Conservation (phyloP, 495 filamentous ascomycete species). For the Aspergillus steynii region DNA sequence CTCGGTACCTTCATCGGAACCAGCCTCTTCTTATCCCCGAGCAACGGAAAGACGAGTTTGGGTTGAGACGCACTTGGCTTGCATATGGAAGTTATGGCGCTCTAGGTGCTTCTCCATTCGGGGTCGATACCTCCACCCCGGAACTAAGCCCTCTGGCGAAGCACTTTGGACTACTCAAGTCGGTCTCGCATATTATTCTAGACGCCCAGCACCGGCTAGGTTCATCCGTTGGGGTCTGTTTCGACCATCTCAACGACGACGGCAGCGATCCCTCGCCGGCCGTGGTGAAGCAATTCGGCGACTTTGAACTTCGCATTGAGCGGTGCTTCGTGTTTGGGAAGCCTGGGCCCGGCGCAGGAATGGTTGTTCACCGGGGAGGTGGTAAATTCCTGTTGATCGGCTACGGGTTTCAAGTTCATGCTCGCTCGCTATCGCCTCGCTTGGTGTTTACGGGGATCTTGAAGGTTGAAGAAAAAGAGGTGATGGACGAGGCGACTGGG, state of each 20-base stretch:
- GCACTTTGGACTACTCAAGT: slow-evolving; percentile 40
- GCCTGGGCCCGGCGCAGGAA: slow-evolving; percentile 40
- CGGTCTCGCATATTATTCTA: slow-evolving; percentile 38
- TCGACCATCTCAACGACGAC: slow-evolving; percentile 37
- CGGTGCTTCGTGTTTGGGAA: slow-evolving; percentile 52
- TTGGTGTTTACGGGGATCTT: slow-evolving; percentile 47
- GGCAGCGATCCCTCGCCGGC: slow-evolving; percentile 25
- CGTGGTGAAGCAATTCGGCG: slow-evolving; percentile 20
- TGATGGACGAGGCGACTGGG: slow-evolving; percentile 34
- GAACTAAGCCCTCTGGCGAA: slow-evolving; percentile 35
- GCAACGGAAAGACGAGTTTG: slow-evolving; percentile 49
- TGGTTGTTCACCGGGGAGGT: slow-evolving; percentile 43
- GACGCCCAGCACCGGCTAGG: slow-evolving; percentile 37
- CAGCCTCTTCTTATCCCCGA: slow-evolving; percentile 54
- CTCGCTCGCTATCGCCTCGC: slow-evolving; percentile 23
- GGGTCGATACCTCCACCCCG: slow-evolving; percentile 44
- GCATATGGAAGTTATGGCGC: slow-evolving; percentile 45
- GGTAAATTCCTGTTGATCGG: slow-evolving; percentile 48
- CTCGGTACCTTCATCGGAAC: slow-evolving; percentile 43
- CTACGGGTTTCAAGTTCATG: slow-evolving; percentile 45
- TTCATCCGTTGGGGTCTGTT: slow-evolving; percentile 48
- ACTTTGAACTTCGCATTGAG: slow-evolving; percentile 39
- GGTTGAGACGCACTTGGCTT: slow-evolving; percentile 44
- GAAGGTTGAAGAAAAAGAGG: slow-evolving; percentile 41
- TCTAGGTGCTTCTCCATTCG: slow-evolving; percentile 46